A percentile compares a stretch with the other conserved stretches of the same genome.
Evolutionary conservation across 1,139 yeast genomes (phyloP).

Genomic region (Wickerhamiella pararugosa): DNA sequence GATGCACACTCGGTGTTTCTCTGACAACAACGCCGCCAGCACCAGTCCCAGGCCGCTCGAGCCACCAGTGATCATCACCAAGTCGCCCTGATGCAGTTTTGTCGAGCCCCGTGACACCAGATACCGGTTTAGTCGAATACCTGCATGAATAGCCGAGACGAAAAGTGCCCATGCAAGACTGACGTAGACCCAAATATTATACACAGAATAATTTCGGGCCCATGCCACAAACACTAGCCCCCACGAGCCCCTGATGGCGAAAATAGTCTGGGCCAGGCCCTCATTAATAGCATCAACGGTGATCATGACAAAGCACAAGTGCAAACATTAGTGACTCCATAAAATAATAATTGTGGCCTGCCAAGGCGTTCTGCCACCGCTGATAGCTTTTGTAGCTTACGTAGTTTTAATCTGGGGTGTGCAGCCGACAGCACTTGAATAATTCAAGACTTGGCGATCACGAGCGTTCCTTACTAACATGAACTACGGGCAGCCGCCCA

Average conservation of each 20-base stretch:
- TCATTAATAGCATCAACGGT: slow-evolving; percentile 8
- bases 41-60: slow-evolving; percentile 58
- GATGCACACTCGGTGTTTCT: slow-evolving; percentile 36
- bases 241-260: slow-evolving; percentile 7
- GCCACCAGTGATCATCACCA: slow-evolving; percentile 76
- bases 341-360: too few relatives aligned
- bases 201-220: not conserved
- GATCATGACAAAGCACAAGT: not conserved
- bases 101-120: slow-evolving; percentile 2
- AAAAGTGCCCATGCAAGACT: slow-evolving; percentile 7
- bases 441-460: too few relatives aligned
- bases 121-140: not conserved
- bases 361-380: too few relatives aligned
- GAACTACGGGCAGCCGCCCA: too few relatives aligned
- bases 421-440: too few relatives aligned
- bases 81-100: slow-evolving; percentile 19
- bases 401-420: too few relatives aligned
- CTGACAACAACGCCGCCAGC: slow-evolving; percentile 34
- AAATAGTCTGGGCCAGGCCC: slow-evolving; percentile 7
- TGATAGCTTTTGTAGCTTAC: too few relatives aligned
- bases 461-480: too few relatives aligned
- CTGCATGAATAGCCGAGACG: not conserved
- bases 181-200: not conserved
- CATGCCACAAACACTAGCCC: slow-evolving; percentile 7
- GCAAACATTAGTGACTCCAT: too few relatives aligned